Evolutionary conservation across 257 asterid genomes (phyloP), one percentile per base, ranked within the genome.

Genomic region (Solanum verrucosum): DNA sequence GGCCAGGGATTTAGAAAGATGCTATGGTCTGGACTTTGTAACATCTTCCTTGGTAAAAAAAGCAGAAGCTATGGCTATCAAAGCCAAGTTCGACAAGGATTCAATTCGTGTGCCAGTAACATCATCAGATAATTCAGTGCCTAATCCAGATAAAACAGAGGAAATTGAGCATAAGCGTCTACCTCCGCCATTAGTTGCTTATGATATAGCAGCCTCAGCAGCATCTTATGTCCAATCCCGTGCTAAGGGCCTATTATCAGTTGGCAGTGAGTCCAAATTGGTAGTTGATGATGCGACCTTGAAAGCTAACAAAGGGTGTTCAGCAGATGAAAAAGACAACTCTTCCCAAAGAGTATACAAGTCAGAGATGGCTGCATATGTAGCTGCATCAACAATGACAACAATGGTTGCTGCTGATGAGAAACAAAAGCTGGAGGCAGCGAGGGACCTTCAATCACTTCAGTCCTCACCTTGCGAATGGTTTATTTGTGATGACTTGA

Each of bases 401-500:
- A 94, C 99, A 33, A 91, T 96, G 78, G 96, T 96, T 34, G 99
- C 98, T 38, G 98, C 98, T 27, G 94, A 92, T 33, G 97, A 95
- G 91, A 87, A 92, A 89, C 91, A 93, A 90, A 95, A 90, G 37
- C 96, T 94, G 90, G 90, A 93, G 92, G 96, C 98, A 5, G 99
- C 98, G 4, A 94, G 74, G 91, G 96, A 95, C 60, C 98, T 96
- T 70, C 99, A 92, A 56, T 95, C 99, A 10, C 96, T 95, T 87
- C 96, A 94, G 42, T 93, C 94, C 11, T 93, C 99, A 10, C 98
- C 98, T 3, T 94, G 98, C n/a, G 96, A 96, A 59, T 96, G 98
- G 99, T 95, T 95, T 89, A 91, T 93, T 20, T 96, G 98, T 38
- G 98, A 95, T 88, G 98, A 96, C 88, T 88, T 94, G 0, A 91